Evolutionary conservation across 2,329 filamentous ascomycete genomes (phyloP), one percentile per base, ranked within the genome.

Genomic region (Biscogniauxia marginata): DNA sequence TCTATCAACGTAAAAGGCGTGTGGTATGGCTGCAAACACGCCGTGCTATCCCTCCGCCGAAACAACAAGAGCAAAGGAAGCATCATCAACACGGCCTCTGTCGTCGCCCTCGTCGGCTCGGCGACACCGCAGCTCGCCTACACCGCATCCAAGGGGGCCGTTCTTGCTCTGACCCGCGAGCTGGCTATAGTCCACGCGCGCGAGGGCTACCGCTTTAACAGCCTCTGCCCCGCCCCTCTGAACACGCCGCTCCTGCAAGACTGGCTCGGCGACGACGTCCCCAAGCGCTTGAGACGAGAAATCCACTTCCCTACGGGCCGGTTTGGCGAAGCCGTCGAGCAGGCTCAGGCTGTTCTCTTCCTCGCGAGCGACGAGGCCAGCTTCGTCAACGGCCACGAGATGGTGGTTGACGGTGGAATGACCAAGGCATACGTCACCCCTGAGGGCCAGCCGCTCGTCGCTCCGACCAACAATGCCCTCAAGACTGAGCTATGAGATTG

Each of bases 1-100:
- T 87, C 85, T 72, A 96, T 96, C 80, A 97, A 97, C 75, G 93
- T 96, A 74, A 97, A 97, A 84, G 93, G 93, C 46, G 93, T 97
- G n/a, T 96, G 93, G 93, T 97, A 85, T 73, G 93, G 93, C 58
- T 88, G 86, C 83, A 97, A 96, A 82, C 91, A 96, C 73, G 91
- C 93, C 6, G 87, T 97, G 23, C 79, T 93, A 50, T 84, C 90
- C 46, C 81, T 97, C 67, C 88, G 92, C 63, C 86, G 85, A 66
- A 81, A 96, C 79, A 83, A 84, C 54, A 97, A 97, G 85, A 84
- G 79, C 46, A 84, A 82, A 66, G 90, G 85, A 51, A 91, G 87
- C 74, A 86, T 97, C 75, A 93, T 96, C 82, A 96, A 96, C 81
- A 96, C 91, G 2, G 92, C 91, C 22, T 93, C 88, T 48, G 89